Base-by-base conservation (phyloP, 208 protist species). In the Leishmania amazonensis region DNA sequence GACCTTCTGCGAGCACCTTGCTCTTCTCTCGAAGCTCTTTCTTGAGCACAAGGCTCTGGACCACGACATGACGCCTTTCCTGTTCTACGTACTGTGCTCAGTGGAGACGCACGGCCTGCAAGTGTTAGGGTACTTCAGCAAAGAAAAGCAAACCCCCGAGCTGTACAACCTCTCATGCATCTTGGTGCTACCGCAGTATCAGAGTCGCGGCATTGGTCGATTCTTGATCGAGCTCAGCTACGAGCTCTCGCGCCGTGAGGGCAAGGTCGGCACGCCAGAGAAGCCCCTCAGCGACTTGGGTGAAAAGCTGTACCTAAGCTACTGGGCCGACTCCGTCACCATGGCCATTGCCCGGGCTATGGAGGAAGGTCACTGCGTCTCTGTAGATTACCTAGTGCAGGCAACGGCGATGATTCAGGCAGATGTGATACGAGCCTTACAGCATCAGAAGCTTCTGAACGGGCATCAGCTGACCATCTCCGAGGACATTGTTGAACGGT, bases 11-110 rank as follows among this genome's bases (percentile, higher is more conserved):
- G 96, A 99, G 89, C 99, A 99, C 87, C 87, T 99, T 17, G 99
- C 99, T 75, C 92, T 99, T 11, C 85, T 99, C 4, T 98, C 99
- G 1, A 99, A 99, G 81, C 90, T 99, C 1, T 99, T 99, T 89
- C 89, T 99, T 0, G 99, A 99, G 90, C 99, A 99, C 93, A 99
- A 99, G 91, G 99, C 99, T 0, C 91, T 99, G 6, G 99, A 99
- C 85, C 99, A 99, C 87, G 99, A 99, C 86, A 99, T 99, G 58
- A 99, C 99, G 35, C 99, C 98, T 1, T 99, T 99, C 86, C 85
- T 99, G 6, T 99, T 99, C 84, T 99, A 99, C 81, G 94, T 99
- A 9, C 88, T 99, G 71, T 99, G 96, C 75, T 95, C 98, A 70
- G 90, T 97, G 53, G 96, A 99, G 87, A 83, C 95, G 17, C 84